Evolutionary conservation across 2,329 filamentous ascomycete species (phyloP).

Genomic region (Diaporthe humulicola): DNA sequence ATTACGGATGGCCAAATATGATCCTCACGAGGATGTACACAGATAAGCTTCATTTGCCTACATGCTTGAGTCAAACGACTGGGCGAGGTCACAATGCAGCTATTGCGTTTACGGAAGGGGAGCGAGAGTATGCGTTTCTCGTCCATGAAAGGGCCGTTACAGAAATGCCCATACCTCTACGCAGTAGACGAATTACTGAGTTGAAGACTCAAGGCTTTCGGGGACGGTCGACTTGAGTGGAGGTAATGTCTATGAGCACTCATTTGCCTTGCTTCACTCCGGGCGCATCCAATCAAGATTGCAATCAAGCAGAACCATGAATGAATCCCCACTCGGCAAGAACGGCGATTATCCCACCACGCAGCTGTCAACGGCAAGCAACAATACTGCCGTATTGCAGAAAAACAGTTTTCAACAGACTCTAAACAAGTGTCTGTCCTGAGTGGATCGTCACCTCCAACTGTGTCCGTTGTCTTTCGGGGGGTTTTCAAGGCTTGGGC

Average conservation of each 20-base stretch:
- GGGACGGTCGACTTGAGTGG: slow-evolving; percentile 23
- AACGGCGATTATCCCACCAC: background rate
- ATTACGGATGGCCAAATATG: too few species aligned
- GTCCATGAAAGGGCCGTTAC: background rate
- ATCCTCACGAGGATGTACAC: too few species aligned
- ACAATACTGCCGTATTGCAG: background rate
- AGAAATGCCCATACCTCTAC: background rate
- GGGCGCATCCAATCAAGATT: slow-evolving; percentile 30
- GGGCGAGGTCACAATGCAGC: background rate
- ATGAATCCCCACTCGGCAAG: background rate
- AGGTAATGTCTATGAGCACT: slow-evolving; percentile 26
- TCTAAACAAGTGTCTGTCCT: background rate
- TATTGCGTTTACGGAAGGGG: background rate
- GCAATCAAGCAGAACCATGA: background rate
- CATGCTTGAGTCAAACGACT: too few species aligned
- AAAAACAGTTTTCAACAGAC: too few species aligned
- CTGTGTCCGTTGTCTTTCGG: background rate
- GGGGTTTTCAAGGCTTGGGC: background rate
- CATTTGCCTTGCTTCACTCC: slow-evolving; percentile 32
- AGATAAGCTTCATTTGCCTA: too few species aligned
- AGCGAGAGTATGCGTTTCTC: background rate
- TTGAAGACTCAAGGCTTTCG: slow-evolving; percentile 29
- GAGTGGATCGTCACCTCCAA: background rate
- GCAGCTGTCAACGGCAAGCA: background rate
- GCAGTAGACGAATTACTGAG: slow-evolving; percentile 15